A percentile compares a stretch with the other conserved stretches of the same genome.
phyloP scores from a whole-genome alignment of 2,329 filamentous ascomycete genomes.

The Fusarium sp. region DNA sequence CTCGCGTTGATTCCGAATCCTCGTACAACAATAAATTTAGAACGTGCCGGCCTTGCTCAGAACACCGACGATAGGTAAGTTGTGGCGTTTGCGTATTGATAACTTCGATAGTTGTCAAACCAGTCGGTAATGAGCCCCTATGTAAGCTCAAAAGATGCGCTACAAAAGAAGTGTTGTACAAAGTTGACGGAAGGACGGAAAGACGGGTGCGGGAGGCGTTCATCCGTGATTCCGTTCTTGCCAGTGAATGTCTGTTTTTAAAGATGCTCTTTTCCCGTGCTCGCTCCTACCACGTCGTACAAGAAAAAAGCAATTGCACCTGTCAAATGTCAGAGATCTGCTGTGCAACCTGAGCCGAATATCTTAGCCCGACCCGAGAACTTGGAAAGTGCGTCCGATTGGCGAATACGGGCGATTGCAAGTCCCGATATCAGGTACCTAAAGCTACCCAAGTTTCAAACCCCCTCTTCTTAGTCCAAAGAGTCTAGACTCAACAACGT shows the following conservation, averaged over 20 bases:
- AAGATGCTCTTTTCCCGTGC: conserved; percentile 16
- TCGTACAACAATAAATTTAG: conserved; percentile 5
- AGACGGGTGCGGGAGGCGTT: conserved; percentile 31
- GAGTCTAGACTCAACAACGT: conserved; percentile 19
- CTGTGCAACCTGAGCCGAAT: conserved; percentile 6
- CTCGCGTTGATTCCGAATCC: conserved; percentile 10
- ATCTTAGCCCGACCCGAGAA: conserved; percentile 28
- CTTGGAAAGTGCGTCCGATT: conserved; percentile 35
- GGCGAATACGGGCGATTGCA: conserved; percentile 26
- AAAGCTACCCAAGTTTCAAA: neutral
- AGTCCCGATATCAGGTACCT: conserved; percentile 3
- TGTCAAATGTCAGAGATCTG: conserved; percentile 15
- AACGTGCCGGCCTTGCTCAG: neutral
- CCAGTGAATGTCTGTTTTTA: conserved; percentile 4
- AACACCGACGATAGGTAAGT: too few species aligned
- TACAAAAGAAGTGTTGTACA: neutral
- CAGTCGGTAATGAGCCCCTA: too few species aligned
- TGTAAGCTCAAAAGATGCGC: neutral
- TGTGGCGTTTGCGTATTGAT: neutral
- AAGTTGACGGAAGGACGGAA: conserved; percentile 27
- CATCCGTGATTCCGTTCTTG: conserved; percentile 30
- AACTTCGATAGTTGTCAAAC: neutral
- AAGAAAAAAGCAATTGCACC: conserved; percentile 28
- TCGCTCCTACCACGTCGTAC: conserved; percentile 6
- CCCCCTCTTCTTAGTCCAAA: conserved; percentile 15